phyloP scores from a whole-genome alignment of 352 stramenopile genomes.

The Phytophthora litchii region DNA sequence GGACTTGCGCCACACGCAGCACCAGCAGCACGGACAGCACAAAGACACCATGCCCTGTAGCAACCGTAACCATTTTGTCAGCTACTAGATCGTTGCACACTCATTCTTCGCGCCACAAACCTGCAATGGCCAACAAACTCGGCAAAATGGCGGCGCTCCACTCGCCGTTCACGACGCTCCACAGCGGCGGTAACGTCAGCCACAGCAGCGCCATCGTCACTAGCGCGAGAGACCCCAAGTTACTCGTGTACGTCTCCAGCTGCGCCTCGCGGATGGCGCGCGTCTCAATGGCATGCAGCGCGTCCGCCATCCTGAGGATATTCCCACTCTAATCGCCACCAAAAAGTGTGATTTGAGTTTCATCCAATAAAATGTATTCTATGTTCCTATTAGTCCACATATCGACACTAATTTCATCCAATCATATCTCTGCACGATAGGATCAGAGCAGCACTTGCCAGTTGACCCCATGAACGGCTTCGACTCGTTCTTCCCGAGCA shows the following conservation, averaged over 20 bases:
- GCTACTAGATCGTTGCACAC: not conserved
- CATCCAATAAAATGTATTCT: slow-evolving; percentile 8
- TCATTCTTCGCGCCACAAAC: slow-evolving; percentile 18
- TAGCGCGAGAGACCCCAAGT: slow-evolving; percentile 51
- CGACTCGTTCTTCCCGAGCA: slow-evolving; percentile 73
- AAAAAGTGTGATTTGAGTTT: slow-evolving; percentile 12
- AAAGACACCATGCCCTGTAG: slow-evolving; percentile 53
- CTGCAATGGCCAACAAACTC: slow-evolving; percentile 61
- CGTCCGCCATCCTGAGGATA: slow-evolving; percentile 22
- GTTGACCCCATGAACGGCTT: slow-evolving; percentile 56
- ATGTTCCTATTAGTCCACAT: slow-evolving; percentile 9
- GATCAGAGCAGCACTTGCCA: slow-evolving; percentile 13
- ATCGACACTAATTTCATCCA: slow-evolving; percentile 13
- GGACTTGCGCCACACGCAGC: slow-evolving; percentile 69
- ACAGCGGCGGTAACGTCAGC: slow-evolving; percentile 65
- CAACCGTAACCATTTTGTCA: not conserved
- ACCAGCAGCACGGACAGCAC: slow-evolving; percentile 61
- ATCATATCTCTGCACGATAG: slow-evolving; percentile 9
- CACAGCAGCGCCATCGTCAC: slow-evolving; percentile 48
- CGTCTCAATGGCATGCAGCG: slow-evolving; percentile 65
- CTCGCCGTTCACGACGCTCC: slow-evolving; percentile 77
- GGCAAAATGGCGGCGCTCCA: slow-evolving; percentile 60
- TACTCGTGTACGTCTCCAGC: slow-evolving; percentile 63
- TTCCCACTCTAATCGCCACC: slow-evolving; percentile 19
- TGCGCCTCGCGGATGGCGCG: slow-evolving; percentile 70